A percentile compares a stretch with the other conserved stretches of the same genome.
phyloP scores from a whole-genome alignment of 2,329 filamentous ascomycete species.

The Decorospora gaudefroyi region DNA sequence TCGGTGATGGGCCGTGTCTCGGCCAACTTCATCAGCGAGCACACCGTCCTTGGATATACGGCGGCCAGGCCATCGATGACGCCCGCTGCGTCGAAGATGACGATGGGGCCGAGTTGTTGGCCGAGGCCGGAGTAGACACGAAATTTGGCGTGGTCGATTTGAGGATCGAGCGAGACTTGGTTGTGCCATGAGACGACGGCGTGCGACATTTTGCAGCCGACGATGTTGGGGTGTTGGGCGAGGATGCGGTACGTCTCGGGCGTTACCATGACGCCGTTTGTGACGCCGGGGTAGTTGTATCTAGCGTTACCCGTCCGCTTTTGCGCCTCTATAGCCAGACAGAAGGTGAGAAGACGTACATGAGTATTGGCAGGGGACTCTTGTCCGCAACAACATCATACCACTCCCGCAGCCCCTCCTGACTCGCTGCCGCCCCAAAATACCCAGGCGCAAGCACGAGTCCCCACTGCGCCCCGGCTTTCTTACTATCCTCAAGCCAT shows the following conservation, averaged over 20 bases:
- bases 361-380: slow-evolving; percentile 63
- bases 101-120: slow-evolving; percentile 66
- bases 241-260: slow-evolving; percentile 64
- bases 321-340: background rate
- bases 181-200: slow-evolving; percentile 68
- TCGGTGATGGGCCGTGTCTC: slow-evolving; percentile 46
- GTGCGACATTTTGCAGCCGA: slow-evolving; percentile 71
- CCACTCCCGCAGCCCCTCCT: slow-evolving; percentile 65
- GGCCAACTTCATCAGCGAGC: slow-evolving; percentile 60
- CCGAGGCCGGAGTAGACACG: slow-evolving; percentile 67
- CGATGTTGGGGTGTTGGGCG: slow-evolving; percentile 67
- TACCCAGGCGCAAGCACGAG: slow-evolving; percentile 68
- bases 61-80: slow-evolving; percentile 69
- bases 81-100: slow-evolving; percentile 66
- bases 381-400: slow-evolving; percentile 64
- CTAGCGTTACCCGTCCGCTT: slow-evolving; percentile 40
- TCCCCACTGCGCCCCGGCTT: slow-evolving; percentile 65
- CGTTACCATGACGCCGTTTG: slow-evolving; percentile 65
- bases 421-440: slow-evolving; percentile 62
- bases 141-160: slow-evolving; percentile 64
- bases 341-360: slow-evolving; percentile 51
- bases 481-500: slow-evolving; percentile 60
- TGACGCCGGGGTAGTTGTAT: slow-evolving; percentile 69
- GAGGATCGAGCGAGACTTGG: slow-evolving; percentile 63
- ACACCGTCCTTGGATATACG: slow-evolving; percentile 66